These are phyloP conservation scores for Didymosphaeria variabile DNA, from an alignment of 2,329 filamentous ascomycete genomes.

Conservation along the genomic window DNA sequence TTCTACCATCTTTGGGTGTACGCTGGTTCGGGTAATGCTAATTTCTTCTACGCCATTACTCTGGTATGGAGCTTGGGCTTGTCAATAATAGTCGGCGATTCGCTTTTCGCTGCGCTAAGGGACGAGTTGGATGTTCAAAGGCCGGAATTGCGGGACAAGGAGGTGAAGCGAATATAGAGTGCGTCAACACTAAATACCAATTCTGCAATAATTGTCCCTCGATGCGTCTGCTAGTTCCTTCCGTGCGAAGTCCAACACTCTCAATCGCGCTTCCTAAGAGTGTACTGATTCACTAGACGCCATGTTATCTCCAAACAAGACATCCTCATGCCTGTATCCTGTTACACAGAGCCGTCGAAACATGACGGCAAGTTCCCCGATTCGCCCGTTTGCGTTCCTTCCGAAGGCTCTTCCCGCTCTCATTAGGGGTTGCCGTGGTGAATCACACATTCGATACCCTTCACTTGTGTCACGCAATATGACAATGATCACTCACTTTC, in stretches of 20 bases:
- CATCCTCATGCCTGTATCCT: background rate
- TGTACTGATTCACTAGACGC: background rate
- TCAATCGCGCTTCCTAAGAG: background rate
- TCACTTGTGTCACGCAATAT: background rate
- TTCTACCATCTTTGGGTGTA: constrained; percentile 99
- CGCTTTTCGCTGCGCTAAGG: constrained; percentile 85
- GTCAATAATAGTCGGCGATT: constrained; percentile 85
- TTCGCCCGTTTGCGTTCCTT: background rate
- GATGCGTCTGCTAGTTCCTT: background rate
- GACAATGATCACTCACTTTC: background rate
- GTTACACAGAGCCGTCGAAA: background rate
- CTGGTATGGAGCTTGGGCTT: constrained; percentile 96
- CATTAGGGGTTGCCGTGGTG: background rate
- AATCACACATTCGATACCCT: background rate
- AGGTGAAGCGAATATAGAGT: constrained; percentile 80
- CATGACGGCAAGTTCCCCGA: background rate
- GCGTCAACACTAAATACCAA: background rate
- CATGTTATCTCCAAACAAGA: background rate
- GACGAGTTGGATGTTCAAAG: constrained; percentile 95
- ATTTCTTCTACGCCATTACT: constrained; percentile 99
- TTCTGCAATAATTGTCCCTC: no score
- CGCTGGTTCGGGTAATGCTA: constrained; percentile 95
- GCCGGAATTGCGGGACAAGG: constrained; percentile 88
- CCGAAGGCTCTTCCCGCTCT: background rate
- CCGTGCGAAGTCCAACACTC: no score